Evolutionary conservation across 2,329 filamentous ascomycete species (phyloP), one percentile per base, ranked within the genome.

Genomic region (Talaromyces sp.): DNA sequence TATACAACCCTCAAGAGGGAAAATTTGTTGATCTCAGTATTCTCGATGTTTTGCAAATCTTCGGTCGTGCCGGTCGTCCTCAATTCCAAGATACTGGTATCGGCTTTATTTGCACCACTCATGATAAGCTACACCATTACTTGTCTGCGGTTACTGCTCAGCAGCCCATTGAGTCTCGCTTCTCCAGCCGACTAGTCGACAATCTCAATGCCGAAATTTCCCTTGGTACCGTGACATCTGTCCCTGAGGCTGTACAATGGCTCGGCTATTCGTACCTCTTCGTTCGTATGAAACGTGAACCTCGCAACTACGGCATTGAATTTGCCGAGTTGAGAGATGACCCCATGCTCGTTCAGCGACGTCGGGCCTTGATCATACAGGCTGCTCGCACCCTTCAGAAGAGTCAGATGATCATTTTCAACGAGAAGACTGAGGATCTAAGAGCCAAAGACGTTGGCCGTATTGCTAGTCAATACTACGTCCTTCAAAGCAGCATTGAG

Each of bases 331-430:
- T 91, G 49, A 81, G 86, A 29, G 89, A 97, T 62, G 94, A 99
- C 65, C 92, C 91, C 0, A 87, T 86, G 54, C 82, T 99, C 22
- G 91, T 97, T 2, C 88, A 94, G 66, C 83, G 93, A 61, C 85
- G 94, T 47, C 85, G 92, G 3, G 87, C 94, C 60, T 79, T 99
- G 47, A 88, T 94, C 49, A 91, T 96, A 40, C 87, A 96, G 64
- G 94, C 94, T 20, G 94, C 94, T 0, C 82, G 87, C 39, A 89
- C 90, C 4, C 77, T 99, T 39, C 92, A 97, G 67, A 83, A 92
- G 67, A 96, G 90, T 63, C 94, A 99, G 74, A 99, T 99, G 95
- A 94, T 99, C 65, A 94, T 99, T 51, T 99, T 93, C 78, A 97
- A 99, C 61, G 94, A 97, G 67, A 84, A 81, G 16, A 99, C 93